Evolutionary conservation across 2,329 filamentous ascomycete species (phyloP).

Genomic region (Fusarium sublunatum): DNA sequence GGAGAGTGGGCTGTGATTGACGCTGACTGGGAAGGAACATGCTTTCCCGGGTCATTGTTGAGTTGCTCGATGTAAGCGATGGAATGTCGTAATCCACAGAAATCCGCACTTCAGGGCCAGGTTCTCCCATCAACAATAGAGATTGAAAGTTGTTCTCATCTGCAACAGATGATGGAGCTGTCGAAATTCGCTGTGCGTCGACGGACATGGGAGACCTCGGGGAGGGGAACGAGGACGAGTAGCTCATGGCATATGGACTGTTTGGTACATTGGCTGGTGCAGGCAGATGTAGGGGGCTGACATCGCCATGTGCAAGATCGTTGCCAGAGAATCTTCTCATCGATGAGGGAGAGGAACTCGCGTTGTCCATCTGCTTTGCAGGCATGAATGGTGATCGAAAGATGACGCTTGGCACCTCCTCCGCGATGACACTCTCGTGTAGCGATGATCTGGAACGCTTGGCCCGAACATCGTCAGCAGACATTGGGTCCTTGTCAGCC

Average conservation of each 20-base stretch:
- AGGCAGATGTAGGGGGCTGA: conserved; percentile 59
- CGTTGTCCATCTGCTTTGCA: conserved; percentile 49
- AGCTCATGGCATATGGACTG: conserved; percentile 73
- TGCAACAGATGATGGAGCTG: conserved; percentile 77
- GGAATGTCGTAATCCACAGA: conserved; percentile 78
- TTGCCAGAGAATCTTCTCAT: conserved; percentile 55
- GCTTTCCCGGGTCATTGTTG: conserved; percentile 79
- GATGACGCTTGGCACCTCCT: conserved; percentile 58
- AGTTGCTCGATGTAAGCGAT: conserved; percentile 79
- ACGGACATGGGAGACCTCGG: conserved; percentile 76
- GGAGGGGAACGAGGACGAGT: conserved; percentile 75
- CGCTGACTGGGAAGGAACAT: conserved; percentile 59
- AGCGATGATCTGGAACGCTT: conserved; percentile 63
- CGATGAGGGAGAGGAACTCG: conserved; percentile 59
- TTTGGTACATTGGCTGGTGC: conserved; percentile 61
- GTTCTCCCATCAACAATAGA: conserved; percentile 74
- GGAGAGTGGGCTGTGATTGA: conserved; percentile 60
- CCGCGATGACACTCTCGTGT: conserved; percentile 63
- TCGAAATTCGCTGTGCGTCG: conserved; percentile 78
- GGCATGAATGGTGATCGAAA: conserved; percentile 54
- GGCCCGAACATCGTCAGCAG: conserved; percentile 54
- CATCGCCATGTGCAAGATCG: conserved; percentile 64
- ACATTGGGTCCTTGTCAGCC: conserved; percentile 52
- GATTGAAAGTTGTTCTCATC: conserved; percentile 79
- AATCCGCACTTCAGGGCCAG: conserved; percentile 76